Evolutionary conservation across 163 green algal species (phyloP), one percentile per base, ranked within the genome.

Genomic region (Prototheca stagnorum): DNA sequence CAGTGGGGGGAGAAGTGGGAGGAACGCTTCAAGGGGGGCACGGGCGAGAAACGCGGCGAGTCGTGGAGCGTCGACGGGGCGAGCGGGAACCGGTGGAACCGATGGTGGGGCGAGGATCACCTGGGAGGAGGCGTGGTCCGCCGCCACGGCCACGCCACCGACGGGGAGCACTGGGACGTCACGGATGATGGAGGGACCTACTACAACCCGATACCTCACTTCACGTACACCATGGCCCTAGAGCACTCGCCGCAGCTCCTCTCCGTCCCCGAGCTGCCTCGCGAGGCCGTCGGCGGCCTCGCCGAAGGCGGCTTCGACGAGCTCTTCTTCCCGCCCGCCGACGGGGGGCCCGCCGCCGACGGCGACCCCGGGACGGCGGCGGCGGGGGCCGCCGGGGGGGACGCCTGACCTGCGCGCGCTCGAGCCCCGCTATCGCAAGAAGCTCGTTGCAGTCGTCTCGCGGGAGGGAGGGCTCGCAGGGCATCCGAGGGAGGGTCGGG

Each of bases 181-280:
- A 64, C 53, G 7, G 74, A 88, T 45, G 47, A 75, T 34, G 84
- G 84, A 72, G 80, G 86, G 72, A 92, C 84, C 1, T 92, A 91
- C 64, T 93, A 92, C 70, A 92, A 93, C 66, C 73, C 80, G 27
- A 75, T 88, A 23, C 84, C 84, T 21, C 80, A 92, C 67, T 92
- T 92, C 52, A 67, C 53, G 24, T 87, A 81, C 58, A 51, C 67
- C 42, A 64, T 75, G 45, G 80, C 80, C 1, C 56, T 89, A 17
- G 35, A 51, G 1, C 80, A 91, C 55, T 83, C 70, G 14, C 80
- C 76, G 0, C 53, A 70, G 40, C 66, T 89, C 26, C 57, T 56
- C 22, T 43, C 39, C 1, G 68, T 89, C 52, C 47, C 60, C 9
- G 43, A 35, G 14, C 33, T 66, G 35, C 71, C 71, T 0, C 45